These are phyloP conservation scores for Astragalus membranaceus DNA, from an alignment of 306 rosid species.

Conservation along the genomic window DNA sequence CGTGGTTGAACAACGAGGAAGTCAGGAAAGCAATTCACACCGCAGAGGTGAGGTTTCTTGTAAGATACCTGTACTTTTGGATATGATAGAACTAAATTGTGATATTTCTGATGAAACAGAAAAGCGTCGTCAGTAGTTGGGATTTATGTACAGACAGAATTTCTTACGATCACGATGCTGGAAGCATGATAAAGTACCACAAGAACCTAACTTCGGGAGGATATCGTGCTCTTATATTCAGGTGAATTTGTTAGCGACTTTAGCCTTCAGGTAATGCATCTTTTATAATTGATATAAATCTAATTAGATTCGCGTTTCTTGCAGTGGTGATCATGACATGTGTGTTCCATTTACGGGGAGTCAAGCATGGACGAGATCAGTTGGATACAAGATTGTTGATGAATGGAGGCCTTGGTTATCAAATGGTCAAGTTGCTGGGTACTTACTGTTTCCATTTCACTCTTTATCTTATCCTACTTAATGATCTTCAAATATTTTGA, in stretches of 20 bases:
- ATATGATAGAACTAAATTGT: neutral
- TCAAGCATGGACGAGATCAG: slow-evolving; percentile 77
- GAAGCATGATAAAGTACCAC: slow-evolving; percentile 89
- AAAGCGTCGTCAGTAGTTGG: slow-evolving; percentile 51
- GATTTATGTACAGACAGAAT: slow-evolving; percentile 52
- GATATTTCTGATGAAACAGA: slow-evolving; percentile 30
- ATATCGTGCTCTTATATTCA: slow-evolving; percentile 79
- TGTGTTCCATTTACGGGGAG: slow-evolving; percentile 90
- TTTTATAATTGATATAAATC: neutral
- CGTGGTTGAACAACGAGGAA: slow-evolving; percentile 68
- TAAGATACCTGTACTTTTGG: neutral
- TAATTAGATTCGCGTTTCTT: neutral
- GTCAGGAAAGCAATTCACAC: slow-evolving; percentile 78
- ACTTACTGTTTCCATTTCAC: slow-evolving; percentile 12
- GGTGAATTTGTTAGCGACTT: slow-evolving; percentile 34
- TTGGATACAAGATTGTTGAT: slow-evolving; percentile 67
- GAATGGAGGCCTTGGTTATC: slow-evolving; percentile 91
- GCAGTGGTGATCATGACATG: slow-evolving; percentile 94
- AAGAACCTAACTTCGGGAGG: slow-evolving; percentile 73
- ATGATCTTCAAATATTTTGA: neutral
- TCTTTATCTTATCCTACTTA: neutral
- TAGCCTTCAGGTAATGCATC: neutral
- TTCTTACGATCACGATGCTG: slow-evolving; percentile 45
- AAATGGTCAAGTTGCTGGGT: slow-evolving; percentile 84
- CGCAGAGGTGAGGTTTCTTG: slow-evolving; percentile 40